Conservation (phyloP, 805 yeast genomes). For the Vanderwaltozyma tropicalis region DNA sequence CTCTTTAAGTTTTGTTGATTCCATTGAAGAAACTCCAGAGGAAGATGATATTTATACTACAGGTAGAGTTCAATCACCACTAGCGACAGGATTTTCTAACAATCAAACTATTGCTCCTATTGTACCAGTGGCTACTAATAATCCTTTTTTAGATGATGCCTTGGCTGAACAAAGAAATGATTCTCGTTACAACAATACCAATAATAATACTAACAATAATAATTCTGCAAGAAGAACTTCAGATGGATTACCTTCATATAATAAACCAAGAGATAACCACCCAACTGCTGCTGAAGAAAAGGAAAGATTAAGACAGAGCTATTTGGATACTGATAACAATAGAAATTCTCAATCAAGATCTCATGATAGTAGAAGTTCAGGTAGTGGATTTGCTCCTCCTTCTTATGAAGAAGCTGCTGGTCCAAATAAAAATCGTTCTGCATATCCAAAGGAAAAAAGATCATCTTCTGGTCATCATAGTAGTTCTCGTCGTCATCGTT, state of each 20-base stretch:
- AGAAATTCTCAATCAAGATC: neutral
- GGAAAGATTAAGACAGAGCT: slow-evolving; percentile 25
- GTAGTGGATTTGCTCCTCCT: slow-evolving; percentile 8
- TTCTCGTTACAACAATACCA: slow-evolving; percentile 2
- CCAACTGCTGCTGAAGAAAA: slow-evolving; percentile 28
- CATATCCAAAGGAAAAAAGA: slow-evolving; percentile 10
- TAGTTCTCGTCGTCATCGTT: slow-evolving; percentile 4
- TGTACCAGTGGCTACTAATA: slow-evolving; percentile 7
- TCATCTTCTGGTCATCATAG: slow-evolving; percentile 4
- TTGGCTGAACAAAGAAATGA: slow-evolving; percentile 2
- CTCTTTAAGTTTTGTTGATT: slow-evolving; percentile 35
- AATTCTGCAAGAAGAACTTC: slow-evolving; percentile 2
- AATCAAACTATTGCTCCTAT: neutral
- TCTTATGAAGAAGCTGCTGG: slow-evolving; percentile 31
- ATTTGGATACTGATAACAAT: slow-evolving; percentile 12
- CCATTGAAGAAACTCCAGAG: slow-evolving; percentile 29
- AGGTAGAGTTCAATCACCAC: slow-evolving; percentile 12
- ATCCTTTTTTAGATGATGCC: slow-evolving; percentile 27
- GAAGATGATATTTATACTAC: slow-evolving; percentile 11
- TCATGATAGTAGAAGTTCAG: slow-evolving; percentile 4
- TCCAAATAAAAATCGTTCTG: slow-evolving; percentile 1
- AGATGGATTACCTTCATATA: too few species aligned
- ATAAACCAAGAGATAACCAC: slow-evolving; percentile 20
- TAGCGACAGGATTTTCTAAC: slow-evolving; percentile 27
- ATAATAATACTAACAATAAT: slow-evolving; percentile 12